Percentiles rank a stretch among this genome's conserved stretches.
phyloP scores from a whole-genome alignment of 371 early-diverging fungal species.

The Mortierella sp. region DNA sequence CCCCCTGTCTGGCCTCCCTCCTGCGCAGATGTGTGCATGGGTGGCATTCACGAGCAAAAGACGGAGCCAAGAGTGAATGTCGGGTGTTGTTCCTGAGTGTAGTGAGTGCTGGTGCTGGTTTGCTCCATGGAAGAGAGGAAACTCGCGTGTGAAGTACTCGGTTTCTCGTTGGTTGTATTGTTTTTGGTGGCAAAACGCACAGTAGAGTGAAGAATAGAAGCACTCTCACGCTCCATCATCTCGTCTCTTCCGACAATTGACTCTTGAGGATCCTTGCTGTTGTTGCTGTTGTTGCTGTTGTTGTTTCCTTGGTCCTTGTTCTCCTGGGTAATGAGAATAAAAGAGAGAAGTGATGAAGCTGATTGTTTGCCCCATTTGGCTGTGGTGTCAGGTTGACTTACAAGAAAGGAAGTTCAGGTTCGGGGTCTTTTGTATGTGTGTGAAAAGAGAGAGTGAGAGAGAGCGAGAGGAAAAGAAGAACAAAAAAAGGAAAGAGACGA shows the following conservation, averaged over 20 bases:
- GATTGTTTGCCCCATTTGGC: constrained; percentile 6
- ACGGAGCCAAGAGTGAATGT: no score
- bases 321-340: not conserved
- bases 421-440: not conserved
- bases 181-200: not conserved
- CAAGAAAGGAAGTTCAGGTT: constrained; percentile 6
- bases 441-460: not conserved
- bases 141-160: not conserved
- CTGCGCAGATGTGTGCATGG: no score
- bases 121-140: not conserved
- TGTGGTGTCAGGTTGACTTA: not conserved
- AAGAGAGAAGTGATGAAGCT: not conserved
- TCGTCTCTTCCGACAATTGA: not conserved
- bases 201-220: not conserved
- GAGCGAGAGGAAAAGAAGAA: no score
- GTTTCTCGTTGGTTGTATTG: not conserved
- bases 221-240: not conserved
- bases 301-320: not conserved
- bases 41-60: no score
- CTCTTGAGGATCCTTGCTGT: not conserved
- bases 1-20: no score
- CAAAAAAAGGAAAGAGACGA: not conserved
- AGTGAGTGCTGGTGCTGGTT: not conserved
- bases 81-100: no score
- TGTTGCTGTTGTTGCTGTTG: not conserved